These are phyloP conservation scores for Coemansia sp. DNA, from an alignment of 192 early-diverging fungal genomes.

Conservation along the genomic window DNA sequence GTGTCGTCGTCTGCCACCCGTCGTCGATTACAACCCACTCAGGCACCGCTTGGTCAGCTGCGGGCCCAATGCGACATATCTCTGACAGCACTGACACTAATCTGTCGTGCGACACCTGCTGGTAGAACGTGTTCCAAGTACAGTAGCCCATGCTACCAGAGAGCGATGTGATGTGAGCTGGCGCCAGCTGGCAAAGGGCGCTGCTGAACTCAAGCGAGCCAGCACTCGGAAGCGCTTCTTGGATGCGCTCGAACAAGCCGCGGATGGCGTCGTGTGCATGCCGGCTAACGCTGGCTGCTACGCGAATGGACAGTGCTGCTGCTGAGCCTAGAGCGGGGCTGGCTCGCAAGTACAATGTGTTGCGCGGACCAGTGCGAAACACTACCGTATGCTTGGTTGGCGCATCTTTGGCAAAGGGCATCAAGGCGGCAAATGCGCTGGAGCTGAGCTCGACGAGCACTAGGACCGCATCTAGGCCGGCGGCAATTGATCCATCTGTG, in stretches of 20 bases:
- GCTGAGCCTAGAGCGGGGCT: too few relatives aligned
- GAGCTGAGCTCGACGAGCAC: slow-evolving; percentile 19
- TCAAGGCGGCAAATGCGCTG: slow-evolving; percentile 25
- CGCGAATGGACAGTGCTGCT: slow-evolving; percentile 12
- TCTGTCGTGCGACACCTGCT: slow-evolving; percentile 17
- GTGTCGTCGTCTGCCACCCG: slow-evolving; percentile 54
- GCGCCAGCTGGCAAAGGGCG: not conserved
- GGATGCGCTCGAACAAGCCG: slow-evolving; percentile 25
- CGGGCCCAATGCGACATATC: not conserved
- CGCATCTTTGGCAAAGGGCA: slow-evolving; percentile 18
- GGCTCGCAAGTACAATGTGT: not conserved
- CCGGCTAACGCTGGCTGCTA: slow-evolving; percentile 20
- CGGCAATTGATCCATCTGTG: not conserved
- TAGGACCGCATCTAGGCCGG: slow-evolving; percentile 12
- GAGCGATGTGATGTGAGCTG: slow-evolving; percentile 1
- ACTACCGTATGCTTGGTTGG: not conserved
- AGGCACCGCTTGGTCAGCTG: slow-evolving; percentile 5
- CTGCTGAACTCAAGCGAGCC: not conserved
- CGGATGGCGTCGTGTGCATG: slow-evolving; percentile 26
- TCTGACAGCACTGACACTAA: slow-evolving; percentile 12
- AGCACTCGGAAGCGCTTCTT: slow-evolving; percentile 1
- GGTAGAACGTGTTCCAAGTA: slow-evolving; percentile 52
- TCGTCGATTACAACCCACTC: slow-evolving; percentile 59
- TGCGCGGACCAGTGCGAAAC: not conserved
- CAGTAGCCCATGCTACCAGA: slow-evolving; percentile 31